Evolutionary conservation across 176 grass and related monocot genomes (phyloP).

Genomic region (Pontederia paniculata): DNA sequence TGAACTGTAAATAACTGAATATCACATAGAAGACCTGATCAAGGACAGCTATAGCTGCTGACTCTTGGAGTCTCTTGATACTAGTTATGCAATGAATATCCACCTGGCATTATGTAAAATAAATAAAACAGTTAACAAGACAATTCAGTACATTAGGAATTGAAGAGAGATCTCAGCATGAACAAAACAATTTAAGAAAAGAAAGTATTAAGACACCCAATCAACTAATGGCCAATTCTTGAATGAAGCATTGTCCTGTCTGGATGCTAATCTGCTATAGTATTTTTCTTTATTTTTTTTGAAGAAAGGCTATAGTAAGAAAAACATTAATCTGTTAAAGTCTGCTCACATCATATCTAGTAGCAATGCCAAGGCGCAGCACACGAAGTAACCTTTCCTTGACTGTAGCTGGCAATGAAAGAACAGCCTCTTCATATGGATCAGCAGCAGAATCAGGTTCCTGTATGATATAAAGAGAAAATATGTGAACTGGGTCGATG

Average conservation of each 20-base stretch:
- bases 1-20: constrained; percentile 17
- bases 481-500: not conserved
- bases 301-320: not conserved
- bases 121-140: not conserved
- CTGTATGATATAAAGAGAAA: constrained; percentile 23
- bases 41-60: constrained; percentile 65
- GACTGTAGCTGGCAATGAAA: constrained; percentile 46
- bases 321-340: constrained; percentile 1
- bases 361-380: constrained; percentile 61
- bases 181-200: not conserved
- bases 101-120: constrained; percentile 36
- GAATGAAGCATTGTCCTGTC: constrained; percentile 4
- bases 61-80: constrained; percentile 48
- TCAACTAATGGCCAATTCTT: not conserved
- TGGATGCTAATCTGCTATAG: not conserved
- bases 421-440: constrained; percentile 68
- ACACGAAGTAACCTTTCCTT: constrained; percentile 56
- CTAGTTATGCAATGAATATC: constrained; percentile 44
- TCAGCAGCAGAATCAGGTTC: constrained; percentile 21
- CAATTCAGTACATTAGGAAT: not conserved
- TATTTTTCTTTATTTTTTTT: no score
- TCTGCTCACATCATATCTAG: constrained; percentile 50
- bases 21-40: constrained; percentile 44
- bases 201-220: not conserved
- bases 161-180: not conserved